Evolutionary conservation across 2,329 filamentous ascomycete species (phyloP).

Genomic region (Trichoderma sp.): DNA sequence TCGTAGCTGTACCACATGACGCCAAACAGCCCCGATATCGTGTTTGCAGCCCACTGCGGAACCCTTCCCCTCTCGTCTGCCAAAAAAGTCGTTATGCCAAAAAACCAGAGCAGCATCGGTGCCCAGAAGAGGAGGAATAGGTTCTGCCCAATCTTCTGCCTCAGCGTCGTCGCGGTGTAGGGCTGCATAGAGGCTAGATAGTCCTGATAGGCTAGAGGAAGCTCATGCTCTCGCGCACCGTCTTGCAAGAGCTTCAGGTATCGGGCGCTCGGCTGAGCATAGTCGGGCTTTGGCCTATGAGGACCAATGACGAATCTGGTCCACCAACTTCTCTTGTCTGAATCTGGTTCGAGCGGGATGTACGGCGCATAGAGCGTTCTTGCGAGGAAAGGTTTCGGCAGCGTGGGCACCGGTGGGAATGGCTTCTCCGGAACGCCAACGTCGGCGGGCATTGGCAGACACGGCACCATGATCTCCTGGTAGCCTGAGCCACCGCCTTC

Average conservation of each 20-base stretch:
- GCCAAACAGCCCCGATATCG: conserved; percentile 55
- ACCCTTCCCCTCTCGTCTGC: conserved; percentile 66
- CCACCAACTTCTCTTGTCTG: conserved; percentile 46
- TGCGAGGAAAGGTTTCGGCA: conserved; percentile 70
- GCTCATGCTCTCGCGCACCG: conserved; percentile 76
- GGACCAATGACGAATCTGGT: conserved; percentile 46
- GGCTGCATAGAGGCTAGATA: conserved; percentile 70
- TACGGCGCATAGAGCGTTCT: conserved; percentile 79
- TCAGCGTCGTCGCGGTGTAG: conserved; percentile 67
- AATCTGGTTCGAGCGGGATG: conserved; percentile 39
- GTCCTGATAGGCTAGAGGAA: conserved; percentile 74
- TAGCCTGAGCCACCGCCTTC: conserved; percentile 89
- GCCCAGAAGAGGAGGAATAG: conserved; percentile 62
- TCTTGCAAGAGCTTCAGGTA: conserved; percentile 80
- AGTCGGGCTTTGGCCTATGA: conserved; percentile 64
- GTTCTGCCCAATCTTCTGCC: conserved; percentile 66
- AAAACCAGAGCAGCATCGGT: conserved; percentile 56
- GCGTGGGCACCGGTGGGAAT: conserved; percentile 50
- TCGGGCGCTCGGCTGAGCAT: conserved; percentile 79
- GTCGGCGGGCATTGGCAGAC: conserved; percentile 65
- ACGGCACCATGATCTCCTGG: conserved; percentile 77
- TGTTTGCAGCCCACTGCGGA: conserved; percentile 65
- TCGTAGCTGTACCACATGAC: conserved; percentile 51
- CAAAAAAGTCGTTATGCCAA: conserved; percentile 48
- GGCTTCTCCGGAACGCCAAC: conserved; percentile 66